Evolutionary conservation across 495 filamentous ascomycete genomes (phyloP), one percentile per base, ranked within the genome.

Genomic region (Podospora bellae-mahoneyi): DNA sequence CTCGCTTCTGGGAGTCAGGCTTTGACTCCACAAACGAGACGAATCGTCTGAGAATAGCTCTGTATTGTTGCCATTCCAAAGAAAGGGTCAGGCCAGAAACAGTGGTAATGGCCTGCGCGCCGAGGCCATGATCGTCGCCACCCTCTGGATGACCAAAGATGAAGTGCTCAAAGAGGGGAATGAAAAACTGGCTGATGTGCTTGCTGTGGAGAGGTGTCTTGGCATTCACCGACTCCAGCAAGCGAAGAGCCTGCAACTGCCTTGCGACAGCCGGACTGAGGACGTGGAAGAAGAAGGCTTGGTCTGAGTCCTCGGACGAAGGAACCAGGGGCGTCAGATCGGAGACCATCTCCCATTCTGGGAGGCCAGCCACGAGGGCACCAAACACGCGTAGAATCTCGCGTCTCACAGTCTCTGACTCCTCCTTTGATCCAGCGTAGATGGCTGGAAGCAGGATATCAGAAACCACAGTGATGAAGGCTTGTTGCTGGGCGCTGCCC

Each of bases 111-210:
- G 94, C 87, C 76, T 97, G 93, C 4, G 91, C 91, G 48, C 90
- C 88, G 63, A 98, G 79, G 63, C 94, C 96, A 70, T 96, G 90
- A 10, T 90, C 91, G 69, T 88, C 88, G 67, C 90, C 90, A 60
- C 91, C 89, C 27, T 88, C 91, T 18, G 86, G 86, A 65, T 87
- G 84, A 70, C 92, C 88, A 72, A 98, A 94, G 27, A 97, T 86
- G 73, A 97, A 97, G 75, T 97, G 93, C 74, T 99, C 95, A 19
- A 97, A 84, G 13, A 98, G 84, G 1, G 95, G 96, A 30, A 98
- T 84, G 75, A 98, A 92, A 76, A 97, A 90, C 55, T 94, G 88
- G 71, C 88, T 88, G 69, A 97, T 84, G 71, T 96, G 94, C 56
- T 86, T 85, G 72, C 91, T 90, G 59, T 83, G 84, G 27, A 97